A percentile compares a stretch with the other conserved stretches of the same genome.
These are phyloP conservation scores for Cytidiella melzeri DNA, from an alignment of 768 basidiomycete genomes.

Conservation along the genomic window DNA sequence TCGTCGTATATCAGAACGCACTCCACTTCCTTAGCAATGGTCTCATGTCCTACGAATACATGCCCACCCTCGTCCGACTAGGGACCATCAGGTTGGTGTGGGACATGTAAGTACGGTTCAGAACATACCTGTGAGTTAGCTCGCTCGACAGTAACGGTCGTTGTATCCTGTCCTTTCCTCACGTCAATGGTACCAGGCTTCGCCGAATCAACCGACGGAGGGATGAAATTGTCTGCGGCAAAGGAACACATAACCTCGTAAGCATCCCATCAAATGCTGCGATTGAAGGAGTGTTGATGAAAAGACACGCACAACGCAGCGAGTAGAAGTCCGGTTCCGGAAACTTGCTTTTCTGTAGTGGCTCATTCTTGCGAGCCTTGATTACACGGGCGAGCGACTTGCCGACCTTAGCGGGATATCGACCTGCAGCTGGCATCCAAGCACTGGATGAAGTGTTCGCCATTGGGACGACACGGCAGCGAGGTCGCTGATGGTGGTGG, in stretches of 20 bases:
- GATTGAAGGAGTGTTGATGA: not conserved
- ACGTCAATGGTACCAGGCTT: constrained; percentile 64
- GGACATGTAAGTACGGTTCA: not conserved
- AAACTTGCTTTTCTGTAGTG: constrained; percentile 36
- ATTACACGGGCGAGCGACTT: constrained; percentile 57
- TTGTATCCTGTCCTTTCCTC: constrained; percentile 45
- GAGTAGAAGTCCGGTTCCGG: constrained; percentile 70
- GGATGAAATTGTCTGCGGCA: constrained; percentile 66
- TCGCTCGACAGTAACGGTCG: constrained; percentile 56
- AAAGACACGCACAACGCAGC: constrained; percentile 54
- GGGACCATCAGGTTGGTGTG: constrained; percentile 5
- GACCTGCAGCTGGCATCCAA: constrained; percentile 58
- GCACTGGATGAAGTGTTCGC: constrained; percentile 7
- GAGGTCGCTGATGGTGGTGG: not conserved
- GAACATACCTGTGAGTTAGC: constrained; percentile 55
- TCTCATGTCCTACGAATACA: constrained; percentile 53
- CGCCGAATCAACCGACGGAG: constrained; percentile 58
- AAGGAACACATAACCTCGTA: too few species aligned
- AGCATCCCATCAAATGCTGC: too few species aligned
- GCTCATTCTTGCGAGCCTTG: constrained; percentile 56
- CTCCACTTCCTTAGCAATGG: constrained; percentile 58
- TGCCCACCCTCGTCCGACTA: constrained; percentile 46
- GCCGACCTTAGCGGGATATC: constrained; percentile 55
- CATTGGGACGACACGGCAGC: not conserved
- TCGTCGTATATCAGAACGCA: constrained; percentile 81